Conservation (phyloP, 805 yeast species). For the Candida corydali region DNA sequence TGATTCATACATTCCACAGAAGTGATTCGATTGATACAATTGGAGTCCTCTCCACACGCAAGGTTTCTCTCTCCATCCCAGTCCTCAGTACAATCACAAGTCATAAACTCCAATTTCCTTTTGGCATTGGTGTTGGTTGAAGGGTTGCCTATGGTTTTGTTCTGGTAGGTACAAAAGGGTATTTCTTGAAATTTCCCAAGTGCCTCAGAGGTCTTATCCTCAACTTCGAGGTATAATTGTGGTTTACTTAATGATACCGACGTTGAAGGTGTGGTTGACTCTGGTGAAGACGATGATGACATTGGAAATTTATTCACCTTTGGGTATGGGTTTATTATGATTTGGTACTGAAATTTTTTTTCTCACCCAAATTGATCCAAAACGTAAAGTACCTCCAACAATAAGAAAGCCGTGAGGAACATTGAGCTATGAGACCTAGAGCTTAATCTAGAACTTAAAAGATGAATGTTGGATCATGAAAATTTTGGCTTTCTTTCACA, state of each 20-base stretch:
- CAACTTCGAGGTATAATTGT: conserved; percentile 35
- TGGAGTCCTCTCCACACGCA: conserved; percentile 84
- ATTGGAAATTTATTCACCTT: too few species aligned
- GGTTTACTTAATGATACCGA: conserved; percentile 6
- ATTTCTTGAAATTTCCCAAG: conserved; percentile 51
- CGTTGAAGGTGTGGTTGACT: conserved; percentile 4
- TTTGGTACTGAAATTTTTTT: too few species aligned
- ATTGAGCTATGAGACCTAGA: too few species aligned
- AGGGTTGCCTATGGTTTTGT: conserved; percentile 49
- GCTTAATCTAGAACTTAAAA: too few species aligned
- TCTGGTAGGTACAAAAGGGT: conserved; percentile 57
- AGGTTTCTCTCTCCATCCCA: conserved; percentile 40
- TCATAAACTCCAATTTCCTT: conserved; percentile 65
- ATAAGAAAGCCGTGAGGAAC: too few species aligned
- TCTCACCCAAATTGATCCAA: too few species aligned
- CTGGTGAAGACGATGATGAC: conserved; percentile 2
- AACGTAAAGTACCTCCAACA: too few species aligned
- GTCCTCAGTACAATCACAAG: conserved; percentile 78
- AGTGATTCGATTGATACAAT: conserved; percentile 89
- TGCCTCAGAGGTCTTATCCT: conserved; percentile 70
- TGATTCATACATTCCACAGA: conserved; percentile 85
- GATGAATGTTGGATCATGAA: too few species aligned
- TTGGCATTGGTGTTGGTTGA: conserved; percentile 54
- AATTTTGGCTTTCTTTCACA: too few species aligned
- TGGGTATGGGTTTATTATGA: too few species aligned